phyloP scores from a whole-genome alignment of 2,329 filamentous ascomycete genomes.

The Exophiala aquamarina region DNA sequence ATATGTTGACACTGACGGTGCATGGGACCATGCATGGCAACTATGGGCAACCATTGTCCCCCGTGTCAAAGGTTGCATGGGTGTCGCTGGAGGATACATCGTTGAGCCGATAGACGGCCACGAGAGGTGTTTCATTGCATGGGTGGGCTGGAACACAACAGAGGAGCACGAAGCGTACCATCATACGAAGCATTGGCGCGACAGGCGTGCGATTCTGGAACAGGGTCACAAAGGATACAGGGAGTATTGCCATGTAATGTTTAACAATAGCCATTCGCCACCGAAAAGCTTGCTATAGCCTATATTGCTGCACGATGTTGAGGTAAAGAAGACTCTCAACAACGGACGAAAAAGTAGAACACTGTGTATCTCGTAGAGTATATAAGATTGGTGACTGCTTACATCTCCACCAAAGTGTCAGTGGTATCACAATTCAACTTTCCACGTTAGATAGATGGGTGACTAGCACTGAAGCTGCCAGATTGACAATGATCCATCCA shows the following conservation, averaged over 20 bases:
- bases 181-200: constrained; percentile 34
- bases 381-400: too few species aligned
- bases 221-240: constrained; percentile 33
- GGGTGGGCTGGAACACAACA: constrained; percentile 38
- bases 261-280: constrained; percentile 15
- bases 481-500: too few species aligned
- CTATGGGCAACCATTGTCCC: constrained; percentile 31
- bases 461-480: too few species aligned
- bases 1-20: constrained; percentile 29
- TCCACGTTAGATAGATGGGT: too few species aligned
- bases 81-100: constrained; percentile 35
- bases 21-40: constrained; percentile 29
- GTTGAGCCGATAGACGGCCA: constrained; percentile 34
- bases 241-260: constrained; percentile 37
- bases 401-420: too few species aligned
- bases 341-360: too few species aligned
- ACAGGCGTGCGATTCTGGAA: constrained; percentile 31
- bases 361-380: too few species aligned
- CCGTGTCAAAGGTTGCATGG: constrained; percentile 34
- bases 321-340: too few species aligned
- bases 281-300: too few species aligned
- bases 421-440: too few species aligned
- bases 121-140: constrained; percentile 33
- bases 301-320: too few species aligned
- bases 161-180: constrained; percentile 38